Conservation (phyloP, 208 protist genomes). For the Acanthamoeba royreba region DNA sequence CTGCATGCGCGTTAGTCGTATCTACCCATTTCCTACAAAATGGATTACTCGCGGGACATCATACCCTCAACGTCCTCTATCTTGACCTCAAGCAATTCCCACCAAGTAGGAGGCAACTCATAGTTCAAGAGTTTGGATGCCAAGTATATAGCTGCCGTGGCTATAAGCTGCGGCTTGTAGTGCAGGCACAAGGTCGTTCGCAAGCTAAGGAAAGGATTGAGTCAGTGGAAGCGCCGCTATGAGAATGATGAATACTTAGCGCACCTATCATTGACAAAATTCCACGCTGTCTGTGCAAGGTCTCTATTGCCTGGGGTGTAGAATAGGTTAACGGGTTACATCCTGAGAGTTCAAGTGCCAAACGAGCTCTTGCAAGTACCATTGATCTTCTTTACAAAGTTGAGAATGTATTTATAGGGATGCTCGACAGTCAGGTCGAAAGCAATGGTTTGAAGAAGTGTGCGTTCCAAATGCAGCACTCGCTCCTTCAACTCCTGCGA, state of each 20-base stretch:
- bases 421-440: constrained; percentile 80
- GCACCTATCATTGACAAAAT: constrained; percentile 81
- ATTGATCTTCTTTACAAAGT: constrained; percentile 53
- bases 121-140: constrained; percentile 53
- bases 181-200: constrained; percentile 77
- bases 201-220: constrained; percentile 35
- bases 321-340: not conserved
- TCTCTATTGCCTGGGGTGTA: constrained; percentile 12
- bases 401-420: constrained; percentile 71
- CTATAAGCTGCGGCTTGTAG: constrained; percentile 70
- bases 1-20: not conserved
- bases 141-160: constrained; percentile 69
- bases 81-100: constrained; percentile 61
- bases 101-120: constrained; percentile 61
- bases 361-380: not conserved
- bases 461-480: constrained; percentile 69
- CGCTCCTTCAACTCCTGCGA: constrained; percentile 61
- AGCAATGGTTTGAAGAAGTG: constrained; percentile 72
- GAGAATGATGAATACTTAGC: not conserved
- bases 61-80: constrained; percentile 45
- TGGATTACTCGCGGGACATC: not conserved
- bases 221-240: not conserved
- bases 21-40: not conserved
- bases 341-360: not conserved
- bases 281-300: constrained; percentile 79